Base-by-base conservation (phyloP, 176 grass and related monocot genomes). In the Oryza punctata region DNA sequence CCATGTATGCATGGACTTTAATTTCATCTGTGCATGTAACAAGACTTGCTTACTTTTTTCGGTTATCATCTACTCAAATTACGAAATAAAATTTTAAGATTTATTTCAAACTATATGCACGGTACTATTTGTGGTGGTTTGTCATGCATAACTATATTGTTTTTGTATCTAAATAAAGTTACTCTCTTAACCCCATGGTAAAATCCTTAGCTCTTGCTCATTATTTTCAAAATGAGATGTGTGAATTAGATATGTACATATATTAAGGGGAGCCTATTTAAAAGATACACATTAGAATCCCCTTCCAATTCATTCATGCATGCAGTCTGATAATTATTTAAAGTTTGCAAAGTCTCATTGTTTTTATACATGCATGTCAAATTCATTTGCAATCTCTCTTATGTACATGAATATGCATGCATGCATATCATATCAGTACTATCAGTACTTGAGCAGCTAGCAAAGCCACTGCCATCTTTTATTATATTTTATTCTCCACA, bases 351-450 rank as follows among this genome's bases (percentile, higher is more conserved):
- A 13, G 8, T 60, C 1, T 21, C 4, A 29, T 71, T 28, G 23
- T 29, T 60, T 29, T 60, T 72, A 15, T 19, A 54, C 18, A 19
- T 61, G 69, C 18, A 19, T 61, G 69, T 7, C 67, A 26, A 26
- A 30, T 80, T 64, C 43, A 82, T 45, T 72, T 65, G 40, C 7
- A 32, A 29, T 65, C 16, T 63, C 6, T 44, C 61, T 30, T 9
- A 12, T 46, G 14, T 35, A 35, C 33, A 35, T 32, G 5, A 19
- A 19, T 54, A 19, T 54, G 28, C 41, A 67, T 67, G 3, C 12
- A 65, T 69, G 27, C 78, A 74, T 60, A 60, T 60, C 54, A 54
- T 81, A 50, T 81, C 66, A 59, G 25, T 24, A 24, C 43, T 81
- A 50, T 81, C 66, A 59, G 25, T 24, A 35, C 43, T 59, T 7